Evolutionary conservation across 768 basidiomycete genomes (phyloP).

Genomic region (Nidula microcarpa): DNA sequence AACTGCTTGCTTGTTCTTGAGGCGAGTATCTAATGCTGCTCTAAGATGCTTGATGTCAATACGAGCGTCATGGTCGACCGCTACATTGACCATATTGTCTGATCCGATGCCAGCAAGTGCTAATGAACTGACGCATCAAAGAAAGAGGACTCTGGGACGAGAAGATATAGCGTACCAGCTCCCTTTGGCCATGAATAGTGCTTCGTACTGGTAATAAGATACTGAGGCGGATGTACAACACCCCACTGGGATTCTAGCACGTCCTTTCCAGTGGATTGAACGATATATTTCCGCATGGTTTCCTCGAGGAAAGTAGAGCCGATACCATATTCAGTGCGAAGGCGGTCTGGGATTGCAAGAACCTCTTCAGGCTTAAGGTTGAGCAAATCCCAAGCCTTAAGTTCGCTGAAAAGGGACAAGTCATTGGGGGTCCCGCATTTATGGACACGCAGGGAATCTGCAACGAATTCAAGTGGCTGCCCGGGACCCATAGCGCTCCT

Average conservation of each 20-base stretch:
- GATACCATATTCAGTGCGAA: slow-evolving; percentile 28
- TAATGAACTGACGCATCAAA: slow-evolving; percentile 9
- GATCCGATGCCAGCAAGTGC: slow-evolving; percentile 41
- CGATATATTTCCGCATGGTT: slow-evolving; percentile 23
- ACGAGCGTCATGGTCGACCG: slow-evolving; percentile 31
- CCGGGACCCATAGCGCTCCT: slow-evolving; percentile 21
- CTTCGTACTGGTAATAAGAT: slow-evolving; percentile 24
- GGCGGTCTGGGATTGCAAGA: slow-evolving; percentile 29
- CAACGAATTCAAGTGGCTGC: slow-evolving; percentile 25
- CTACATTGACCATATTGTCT: slow-evolving; percentile 27
- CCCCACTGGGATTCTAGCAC: slow-evolving; percentile 16
- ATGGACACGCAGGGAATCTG: slow-evolving; percentile 17
- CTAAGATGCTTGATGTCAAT: slow-evolving; percentile 24
- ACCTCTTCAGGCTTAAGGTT: slow-evolving; percentile 29
- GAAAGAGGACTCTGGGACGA: slow-evolving; percentile 3
- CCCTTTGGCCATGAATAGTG: slow-evolving; percentile 50
- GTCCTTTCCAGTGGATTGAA: slow-evolving; percentile 34
- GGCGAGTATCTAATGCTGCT: slow-evolving; percentile 19
- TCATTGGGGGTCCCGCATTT: slow-evolving; percentile 18
- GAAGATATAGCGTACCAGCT: slow-evolving; percentile 21
- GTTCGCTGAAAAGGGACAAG: slow-evolving; percentile 20
- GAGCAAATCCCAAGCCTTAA: slow-evolving; percentile 35
- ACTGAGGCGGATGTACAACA: slow-evolving; percentile 16
- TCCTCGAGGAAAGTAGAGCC: slow-evolving; percentile 24
- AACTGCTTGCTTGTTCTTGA: slow-evolving; percentile 26